Base-by-base conservation (phyloP, 2,329 filamentous ascomycete genomes). In the Knoxdaviesia capensis region DNA sequence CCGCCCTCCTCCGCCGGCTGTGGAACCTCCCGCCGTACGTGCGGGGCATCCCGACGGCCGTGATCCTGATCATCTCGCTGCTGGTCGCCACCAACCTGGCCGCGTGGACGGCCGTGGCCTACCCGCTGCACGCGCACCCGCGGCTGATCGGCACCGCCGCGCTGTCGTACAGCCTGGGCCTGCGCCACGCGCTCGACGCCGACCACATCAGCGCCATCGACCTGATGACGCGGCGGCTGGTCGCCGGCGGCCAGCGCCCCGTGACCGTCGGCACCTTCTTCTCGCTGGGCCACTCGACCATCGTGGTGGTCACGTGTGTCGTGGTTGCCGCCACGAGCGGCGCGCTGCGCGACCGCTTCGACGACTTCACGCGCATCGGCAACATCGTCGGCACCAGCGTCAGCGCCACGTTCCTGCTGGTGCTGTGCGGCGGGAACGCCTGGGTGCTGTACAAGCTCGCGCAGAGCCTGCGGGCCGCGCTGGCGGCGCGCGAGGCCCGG, bases 101-200 rank as follows among this genome's bases (percentile, higher is more conserved):
- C 8, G 58, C 74, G 38, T 78, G 74, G 74, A 60, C 63, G 41
- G 62, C 59, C 10, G 60, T 63, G 29, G 73, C 62, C 46, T 56
- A 74, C 5, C 61, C 73, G 20, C 60, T 76, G 11, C 63, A 60
- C 48, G 66, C 62, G 49, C 62, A 72, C 54, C 64, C 71, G 1
- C 62, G 67, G 1, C 69, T 94, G 47, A 74, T 87, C 40, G 81
- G 81, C 2, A 79, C 86, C 3, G 84, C 86, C 1, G 76, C 87
- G 2, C 71, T 96, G 1, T 78, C 87, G 30, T 96, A 92, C 58
- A 84, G 84, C 0, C 71, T 96, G 7, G 88, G 88, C 3, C 70
- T 96, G 8, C 80, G 88, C 36, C 88, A 96, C 64, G 88, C 88
- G n/a, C 74, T 96, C 38, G 90, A 96, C 54, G 90, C 88, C n/a